These are phyloP conservation scores for Fusarium abutilonis DNA, from an alignment of 2,329 filamentous ascomycete species.

Conservation along the genomic window DNA sequence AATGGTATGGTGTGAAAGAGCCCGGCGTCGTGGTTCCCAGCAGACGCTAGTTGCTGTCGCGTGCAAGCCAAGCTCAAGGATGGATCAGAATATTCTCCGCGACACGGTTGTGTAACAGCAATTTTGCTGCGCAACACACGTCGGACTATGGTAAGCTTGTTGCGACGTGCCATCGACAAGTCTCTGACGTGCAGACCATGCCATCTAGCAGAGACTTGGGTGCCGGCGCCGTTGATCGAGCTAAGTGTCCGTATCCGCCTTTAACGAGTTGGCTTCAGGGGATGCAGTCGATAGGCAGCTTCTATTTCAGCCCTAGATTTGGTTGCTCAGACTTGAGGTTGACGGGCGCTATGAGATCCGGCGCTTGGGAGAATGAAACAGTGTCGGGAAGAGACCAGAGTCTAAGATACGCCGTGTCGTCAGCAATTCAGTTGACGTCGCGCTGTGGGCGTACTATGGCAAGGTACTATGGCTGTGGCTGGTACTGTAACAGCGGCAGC, in stretches of 20 bases:
- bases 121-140: constrained; percentile 43
- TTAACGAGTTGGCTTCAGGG: constrained; percentile 33
- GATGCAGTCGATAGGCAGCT: constrained; percentile 27
- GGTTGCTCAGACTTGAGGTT: constrained; percentile 30
- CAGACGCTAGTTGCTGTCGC: constrained; percentile 47
- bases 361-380: constrained; percentile 36
- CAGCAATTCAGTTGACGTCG: constrained; percentile 15
- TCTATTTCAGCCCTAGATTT: constrained; percentile 45
- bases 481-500: constrained; percentile 17
- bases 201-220: constrained; percentile 30
- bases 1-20: constrained; percentile 45
- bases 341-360: constrained; percentile 42
- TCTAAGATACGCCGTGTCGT: constrained; percentile 20
- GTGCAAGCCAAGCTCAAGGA: constrained; percentile 46
- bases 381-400: constrained; percentile 24
- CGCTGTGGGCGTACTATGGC: constrained; percentile 9
- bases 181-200: constrained; percentile 43
- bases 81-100: constrained; percentile 47
- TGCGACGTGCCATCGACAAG: constrained; percentile 36
- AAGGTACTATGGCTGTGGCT: constrained; percentile 14
- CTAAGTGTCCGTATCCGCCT: constrained; percentile 36
- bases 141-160: constrained; percentile 39
- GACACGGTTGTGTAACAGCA: constrained; percentile 45
- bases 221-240: constrained; percentile 39
- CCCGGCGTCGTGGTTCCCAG: constrained; percentile 47